Evolutionary conservation across 2,329 filamentous ascomycete genomes (phyloP).

Genomic region (Verticillium nonalfalfae): DNA sequence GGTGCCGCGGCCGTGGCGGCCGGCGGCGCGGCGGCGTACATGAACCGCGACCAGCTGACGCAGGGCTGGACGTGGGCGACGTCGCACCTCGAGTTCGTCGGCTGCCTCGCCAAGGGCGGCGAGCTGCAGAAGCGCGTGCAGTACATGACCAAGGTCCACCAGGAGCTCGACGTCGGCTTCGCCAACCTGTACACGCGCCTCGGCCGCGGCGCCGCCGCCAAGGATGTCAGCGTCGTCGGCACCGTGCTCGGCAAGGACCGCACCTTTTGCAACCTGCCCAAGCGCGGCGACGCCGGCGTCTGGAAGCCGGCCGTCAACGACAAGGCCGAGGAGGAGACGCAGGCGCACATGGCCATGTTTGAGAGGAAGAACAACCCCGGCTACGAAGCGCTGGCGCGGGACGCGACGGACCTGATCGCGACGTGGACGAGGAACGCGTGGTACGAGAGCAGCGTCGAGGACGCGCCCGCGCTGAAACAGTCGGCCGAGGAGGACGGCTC

Average conservation of each 20-base stretch:
- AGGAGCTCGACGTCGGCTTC: slow-evolving; percentile 67
- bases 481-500: background rate
- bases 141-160: slow-evolving; percentile 58
- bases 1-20: slow-evolving; percentile 77
- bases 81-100: slow-evolving; percentile 90
- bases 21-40: slow-evolving; percentile 78
- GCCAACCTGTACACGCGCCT: slow-evolving; percentile 84
- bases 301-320: slow-evolving; percentile 76
- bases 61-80: slow-evolving; percentile 76
- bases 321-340: slow-evolving; percentile 68
- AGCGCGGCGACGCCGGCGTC: slow-evolving; percentile 38
- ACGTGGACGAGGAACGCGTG: slow-evolving; percentile 60
- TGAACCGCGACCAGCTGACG: slow-evolving; percentile 73
- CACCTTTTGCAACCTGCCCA: slow-evolving; percentile 84
- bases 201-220: slow-evolving; percentile 57
- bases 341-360: slow-evolving; percentile 82
- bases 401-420: slow-evolving; percentile 59
- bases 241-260: slow-evolving; percentile 62
- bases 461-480: slow-evolving; percentile 5
- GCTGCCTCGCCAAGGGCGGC: slow-evolving; percentile 76
- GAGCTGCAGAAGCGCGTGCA: slow-evolving; percentile 71
- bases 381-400: slow-evolving; percentile 60
- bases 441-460: slow-evolving; percentile 49
- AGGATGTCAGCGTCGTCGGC: slow-evolving; percentile 45
- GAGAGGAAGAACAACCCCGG: slow-evolving; percentile 65